Evolutionary conservation across 441 rosid species (phyloP).

Genomic region (Croton laevigatus): DNA sequence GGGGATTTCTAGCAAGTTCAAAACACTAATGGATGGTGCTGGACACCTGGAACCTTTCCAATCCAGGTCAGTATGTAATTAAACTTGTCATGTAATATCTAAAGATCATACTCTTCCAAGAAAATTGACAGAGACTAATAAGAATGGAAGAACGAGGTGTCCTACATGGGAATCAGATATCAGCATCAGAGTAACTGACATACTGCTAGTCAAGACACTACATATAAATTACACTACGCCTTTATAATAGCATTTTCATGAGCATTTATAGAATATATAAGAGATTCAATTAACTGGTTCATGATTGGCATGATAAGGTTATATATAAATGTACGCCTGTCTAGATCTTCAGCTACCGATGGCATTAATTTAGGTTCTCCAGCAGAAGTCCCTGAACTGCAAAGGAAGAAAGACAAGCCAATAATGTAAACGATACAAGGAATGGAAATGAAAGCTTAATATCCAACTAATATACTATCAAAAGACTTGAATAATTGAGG

Average conservation of each 20-base stretch:
- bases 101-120: not conserved
- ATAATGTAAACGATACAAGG: not conserved
- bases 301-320: slow-evolving; percentile 81
- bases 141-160: not conserved
- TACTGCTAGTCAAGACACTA: not conserved
- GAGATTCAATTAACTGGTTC: slow-evolving; percentile 53
- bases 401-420: slow-evolving; percentile 23
- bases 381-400: slow-evolving; percentile 91
- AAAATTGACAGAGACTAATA: not conserved
- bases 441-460: not conserved
- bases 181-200: not conserved
- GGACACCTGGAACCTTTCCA: slow-evolving; percentile 1
- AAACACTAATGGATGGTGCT: not conserved
- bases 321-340: slow-evolving; percentile 84
- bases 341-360: slow-evolving; percentile 77
- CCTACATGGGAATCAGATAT: not conserved
- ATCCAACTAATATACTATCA: not conserved
- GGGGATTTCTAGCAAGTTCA: not conserved
- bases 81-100: not conserved
- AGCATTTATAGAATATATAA: not conserved
- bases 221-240: not conserved
- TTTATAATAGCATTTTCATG: not conserved
- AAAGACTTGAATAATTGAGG: not conserved
- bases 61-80: not conserved
- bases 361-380: slow-evolving; percentile 92